Evolutionary conservation across 257 asterid genomes (phyloP), one percentile per base, ranked within the genome.

Genomic region (Fraxinus anomala): DNA sequence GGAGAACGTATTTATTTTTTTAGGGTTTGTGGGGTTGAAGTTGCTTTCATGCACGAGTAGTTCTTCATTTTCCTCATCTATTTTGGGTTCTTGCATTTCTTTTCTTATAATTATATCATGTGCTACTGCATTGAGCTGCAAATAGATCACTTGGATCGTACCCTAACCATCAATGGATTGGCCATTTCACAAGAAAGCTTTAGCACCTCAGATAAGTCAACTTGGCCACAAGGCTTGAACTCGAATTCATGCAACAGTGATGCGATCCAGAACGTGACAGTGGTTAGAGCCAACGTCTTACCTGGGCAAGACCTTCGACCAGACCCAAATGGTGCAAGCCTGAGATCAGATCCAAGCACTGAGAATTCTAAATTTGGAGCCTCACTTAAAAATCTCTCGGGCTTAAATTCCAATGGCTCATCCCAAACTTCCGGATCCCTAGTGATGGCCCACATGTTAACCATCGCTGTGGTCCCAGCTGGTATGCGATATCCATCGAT

Each of bases 401-500:
- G 87, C 13, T 30, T 63, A 73, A 84, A 81, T 21, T 47, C 33
- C 10, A 77, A 74, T 40, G 87, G 83, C 21, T 81, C 79, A 11
- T 36, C 6, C 85, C 87, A 84, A 12, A 84, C 79, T 0, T 77
- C 16, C 0, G 70, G 78, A 34, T 82, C 80, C 34, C 82, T 47
- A 2, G 77, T 68, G 19, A 84, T 84, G 16, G 87, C 85, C 87
- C 87, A 84, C 83, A 84, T 84, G 75, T 84, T 81, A n/a, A 84
- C 87, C 87, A 84, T 84, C 3, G 87, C 81, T 0, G 81, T 78
- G 34, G 87, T 84, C 7, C 80, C 80, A 0, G 51, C 73, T 11
- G 87, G 87, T 7, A 84, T 42, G 19, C 37, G 73, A 34, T 49
- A 21, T 21, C 85, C 87, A 13, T 78, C 76, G 0, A 81, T 56